phyloP scores from a whole-genome alignment of 108 stramenopile genomes.

The Nannochloropsis salina region DNA sequence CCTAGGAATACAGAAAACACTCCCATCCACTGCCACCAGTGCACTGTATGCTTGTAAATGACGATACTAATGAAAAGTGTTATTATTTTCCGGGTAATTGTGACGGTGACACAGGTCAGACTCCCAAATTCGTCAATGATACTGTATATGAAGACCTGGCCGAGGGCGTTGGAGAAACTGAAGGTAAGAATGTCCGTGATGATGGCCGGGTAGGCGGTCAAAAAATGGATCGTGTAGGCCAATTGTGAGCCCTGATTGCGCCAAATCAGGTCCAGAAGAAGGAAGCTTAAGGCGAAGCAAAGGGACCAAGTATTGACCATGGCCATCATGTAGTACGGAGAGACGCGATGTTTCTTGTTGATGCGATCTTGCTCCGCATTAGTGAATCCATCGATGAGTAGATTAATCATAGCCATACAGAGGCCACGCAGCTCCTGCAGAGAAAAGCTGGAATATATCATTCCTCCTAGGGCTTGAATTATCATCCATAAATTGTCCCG shows the following conservation, averaged over 20 bases:
- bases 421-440: not conserved
- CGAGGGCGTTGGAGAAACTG: not conserved
- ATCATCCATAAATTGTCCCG: conserved; percentile 16
- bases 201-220: conserved; percentile 7
- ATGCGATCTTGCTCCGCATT: conserved; percentile 24
- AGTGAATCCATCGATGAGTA: conserved; percentile 18
- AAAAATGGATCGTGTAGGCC: not conserved
- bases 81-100: not conserved
- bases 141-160: conserved; percentile 18
- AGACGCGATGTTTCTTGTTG: conserved; percentile 1
- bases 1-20: not conserved
- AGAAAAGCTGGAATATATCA: not conserved
- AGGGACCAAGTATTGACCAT: conserved; percentile 17
- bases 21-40: conserved; percentile 23
- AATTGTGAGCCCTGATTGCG: not conserved
- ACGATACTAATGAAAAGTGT: conserved; percentile 5
- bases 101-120: conserved; percentile 10
- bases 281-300: not conserved
- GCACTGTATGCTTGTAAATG: not conserved
- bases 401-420: not conserved
- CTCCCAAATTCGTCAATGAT: conserved; percentile 19
- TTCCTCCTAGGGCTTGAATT: not conserved
- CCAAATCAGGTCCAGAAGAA: not conserved
- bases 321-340: conserved; percentile 18
- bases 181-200: not conserved